Evolutionary conservation across 345 rosid species (phyloP).

Genomic region (Litchi chinensis): DNA sequence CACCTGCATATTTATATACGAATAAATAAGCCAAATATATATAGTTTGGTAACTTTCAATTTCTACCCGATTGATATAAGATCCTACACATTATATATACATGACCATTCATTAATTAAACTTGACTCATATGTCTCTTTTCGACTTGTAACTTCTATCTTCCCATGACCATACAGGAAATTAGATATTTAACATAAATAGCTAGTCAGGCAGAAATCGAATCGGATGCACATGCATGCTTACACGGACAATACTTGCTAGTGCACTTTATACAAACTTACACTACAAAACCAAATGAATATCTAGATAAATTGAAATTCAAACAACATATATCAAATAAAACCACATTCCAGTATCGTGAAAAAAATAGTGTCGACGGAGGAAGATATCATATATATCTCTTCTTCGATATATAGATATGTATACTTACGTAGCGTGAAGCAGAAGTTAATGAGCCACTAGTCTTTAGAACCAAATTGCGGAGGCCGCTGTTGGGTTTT

Average conservation of each 20-base stretch:
- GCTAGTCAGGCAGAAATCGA: neutral
- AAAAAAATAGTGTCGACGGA: slow-evolving; percentile 21
- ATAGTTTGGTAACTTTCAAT: too few species aligned
- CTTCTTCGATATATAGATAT: neutral
- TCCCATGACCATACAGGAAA: neutral
- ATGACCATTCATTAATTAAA: neutral
- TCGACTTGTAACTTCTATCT: neutral
- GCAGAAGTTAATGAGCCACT: slow-evolving; percentile 20
- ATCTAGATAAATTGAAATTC: neutral
- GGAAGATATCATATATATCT: neutral
- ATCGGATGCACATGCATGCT: neutral
- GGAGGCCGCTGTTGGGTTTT: slow-evolving; percentile 24
- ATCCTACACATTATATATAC: neutral
- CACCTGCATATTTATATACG: too few species aligned
- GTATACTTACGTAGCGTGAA: slow-evolving; percentile 11
- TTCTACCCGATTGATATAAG: neutral
- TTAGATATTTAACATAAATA: too few species aligned
- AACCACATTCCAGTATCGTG: slow-evolving; percentile 4
- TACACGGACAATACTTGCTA: neutral
- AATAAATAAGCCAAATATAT: too few species aligned
- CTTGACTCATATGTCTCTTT: neutral
- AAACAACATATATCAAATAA: neutral
- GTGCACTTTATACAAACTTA: neutral
- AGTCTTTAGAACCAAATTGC: slow-evolving; percentile 7
- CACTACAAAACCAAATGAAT: neutral